These are phyloP conservation scores for Phytophthora fragariaefolia DNA, from an alignment of 352 stramenopile species.

Conservation along the genomic window DNA sequence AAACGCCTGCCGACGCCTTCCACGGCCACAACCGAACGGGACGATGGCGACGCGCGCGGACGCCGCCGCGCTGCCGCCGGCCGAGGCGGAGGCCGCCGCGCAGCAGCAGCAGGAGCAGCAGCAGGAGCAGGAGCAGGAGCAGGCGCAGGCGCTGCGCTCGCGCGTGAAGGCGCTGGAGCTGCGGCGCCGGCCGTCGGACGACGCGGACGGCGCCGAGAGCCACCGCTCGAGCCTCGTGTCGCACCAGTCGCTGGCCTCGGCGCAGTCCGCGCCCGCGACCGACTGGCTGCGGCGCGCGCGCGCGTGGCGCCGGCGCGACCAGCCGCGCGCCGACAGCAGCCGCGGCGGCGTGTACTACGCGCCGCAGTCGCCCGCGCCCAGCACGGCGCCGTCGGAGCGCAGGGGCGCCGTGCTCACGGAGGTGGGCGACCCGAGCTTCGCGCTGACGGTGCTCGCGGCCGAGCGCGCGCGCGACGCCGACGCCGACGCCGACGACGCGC, in stretches of 20 bases:
- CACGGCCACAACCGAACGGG: too few relatives aligned
- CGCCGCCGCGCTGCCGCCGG: not conserved
- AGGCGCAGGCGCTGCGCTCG: slow-evolving; percentile 40
- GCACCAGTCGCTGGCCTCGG: slow-evolving; percentile 46
- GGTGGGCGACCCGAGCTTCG: slow-evolving; percentile 53
- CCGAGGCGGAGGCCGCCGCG: slow-evolving; percentile 14
- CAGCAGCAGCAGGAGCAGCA: slow-evolving; percentile 43
- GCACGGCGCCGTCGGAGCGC: slow-evolving; percentile 34
- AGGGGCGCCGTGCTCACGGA: slow-evolving; percentile 69
- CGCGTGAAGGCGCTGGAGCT: slow-evolving; percentile 58
- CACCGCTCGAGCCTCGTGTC: slow-evolving; percentile 50
- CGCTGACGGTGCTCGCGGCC: slow-evolving; percentile 46
- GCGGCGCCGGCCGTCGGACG: slow-evolving; percentile 49
- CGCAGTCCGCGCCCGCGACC: slow-evolving; percentile 23
- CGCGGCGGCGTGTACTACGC: slow-evolving; percentile 38
- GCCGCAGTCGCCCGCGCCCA: slow-evolving; percentile 37
- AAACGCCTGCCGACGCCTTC: too few relatives aligned
- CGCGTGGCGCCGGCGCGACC: slow-evolving; percentile 1
- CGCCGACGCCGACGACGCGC: slow-evolving; percentile 23
- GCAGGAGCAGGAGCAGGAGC: too few relatives aligned
- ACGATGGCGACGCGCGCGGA: not conserved
- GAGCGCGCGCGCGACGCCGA: slow-evolving; percentile 23
- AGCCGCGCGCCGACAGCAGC: not conserved
- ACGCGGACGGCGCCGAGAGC: slow-evolving; percentile 32
- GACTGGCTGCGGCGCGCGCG: slow-evolving; percentile 33